These are phyloP conservation scores for Phytopythium litorale DNA, from an alignment of 352 stramenopile genomes.

Conservation along the genomic window DNA sequence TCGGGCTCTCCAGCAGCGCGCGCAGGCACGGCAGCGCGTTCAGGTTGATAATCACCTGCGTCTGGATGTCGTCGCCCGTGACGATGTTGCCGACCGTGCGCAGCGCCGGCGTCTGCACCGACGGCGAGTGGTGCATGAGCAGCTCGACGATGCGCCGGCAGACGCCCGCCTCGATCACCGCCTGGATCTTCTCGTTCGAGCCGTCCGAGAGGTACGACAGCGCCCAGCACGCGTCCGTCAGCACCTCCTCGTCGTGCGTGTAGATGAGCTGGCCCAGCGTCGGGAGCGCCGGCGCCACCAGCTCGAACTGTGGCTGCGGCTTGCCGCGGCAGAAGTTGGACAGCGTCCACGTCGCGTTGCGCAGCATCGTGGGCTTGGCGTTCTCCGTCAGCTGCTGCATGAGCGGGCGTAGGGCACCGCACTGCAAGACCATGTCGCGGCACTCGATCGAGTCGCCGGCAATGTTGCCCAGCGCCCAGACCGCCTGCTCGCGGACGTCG, in stretches of 20 bases:
- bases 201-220: constrained; percentile 98
- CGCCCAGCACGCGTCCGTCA: constrained; percentile 99
- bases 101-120: constrained; percentile 79
- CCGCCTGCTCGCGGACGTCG: constrained; percentile 94
- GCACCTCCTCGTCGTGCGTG: constrained; percentile 97
- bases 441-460: constrained; percentile 97
- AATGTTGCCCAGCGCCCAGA: constrained; percentile 99
- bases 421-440: constrained; percentile 94
- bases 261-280: constrained; percentile 97
- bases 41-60: constrained; percentile 98
- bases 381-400: constrained; percentile 95
- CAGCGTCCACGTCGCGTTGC: constrained; percentile 99
- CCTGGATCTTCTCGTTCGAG: constrained; percentile 99
- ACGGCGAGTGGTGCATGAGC: constrained; percentile 77
- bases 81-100: constrained; percentile 98
- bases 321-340: constrained; percentile 98
- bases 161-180: constrained; percentile 97
- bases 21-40: constrained; percentile 96
- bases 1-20: constrained; percentile 91
- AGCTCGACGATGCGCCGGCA: constrained; percentile 97
- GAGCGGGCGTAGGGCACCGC: constrained; percentile 92
- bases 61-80: constrained; percentile 98
- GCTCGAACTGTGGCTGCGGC: constrained; percentile 64
- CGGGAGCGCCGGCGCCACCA: constrained; percentile 92
- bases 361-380: constrained; percentile 96